Evolutionary conservation across 306 rosid species (phyloP).

Genomic region (Medicago ruthenica): DNA sequence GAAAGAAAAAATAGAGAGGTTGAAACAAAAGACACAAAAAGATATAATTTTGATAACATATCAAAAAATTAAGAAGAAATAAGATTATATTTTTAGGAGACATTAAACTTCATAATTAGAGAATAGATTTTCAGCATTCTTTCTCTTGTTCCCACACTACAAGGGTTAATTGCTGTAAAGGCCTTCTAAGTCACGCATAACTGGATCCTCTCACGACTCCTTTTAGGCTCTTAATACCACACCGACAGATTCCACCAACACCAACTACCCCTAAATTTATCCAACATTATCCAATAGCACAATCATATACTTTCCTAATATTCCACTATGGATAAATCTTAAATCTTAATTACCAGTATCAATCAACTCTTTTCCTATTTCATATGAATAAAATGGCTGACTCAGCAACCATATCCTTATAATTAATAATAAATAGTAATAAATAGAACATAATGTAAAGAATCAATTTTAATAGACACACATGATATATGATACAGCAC

Average conservation of each 20-base stretch:
- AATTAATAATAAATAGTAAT: neutral
- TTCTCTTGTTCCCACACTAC: slow-evolving; percentile 12
- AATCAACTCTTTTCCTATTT: neutral
- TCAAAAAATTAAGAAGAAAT: too few species aligned
- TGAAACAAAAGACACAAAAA: too few species aligned
- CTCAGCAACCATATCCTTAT: slow-evolving; percentile 42
- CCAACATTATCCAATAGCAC: slow-evolving; percentile 46
- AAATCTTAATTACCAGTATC: neutral
- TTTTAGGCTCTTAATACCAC: neutral
- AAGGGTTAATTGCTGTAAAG: slow-evolving; percentile 41
- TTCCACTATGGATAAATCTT: neutral
- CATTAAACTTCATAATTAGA: too few species aligned
- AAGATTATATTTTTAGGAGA: too few species aligned
- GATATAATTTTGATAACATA: too few species aligned
- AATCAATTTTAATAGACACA: slow-evolving; percentile 11
- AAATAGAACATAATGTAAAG: neutral
- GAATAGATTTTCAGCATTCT: too few species aligned
- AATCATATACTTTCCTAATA: neutral
- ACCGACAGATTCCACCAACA: slow-evolving; percentile 44
- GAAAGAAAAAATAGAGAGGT: too few species aligned
- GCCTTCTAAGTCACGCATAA: slow-evolving; percentile 50
- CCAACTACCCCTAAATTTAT: slow-evolving; percentile 25
- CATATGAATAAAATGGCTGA: slow-evolving; percentile 30
- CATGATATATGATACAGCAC: neutral
- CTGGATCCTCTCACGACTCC: neutral